Conservation (phyloP, 2,329 filamentous ascomycete genomes). For the Niveomyces coronatus region DNA sequence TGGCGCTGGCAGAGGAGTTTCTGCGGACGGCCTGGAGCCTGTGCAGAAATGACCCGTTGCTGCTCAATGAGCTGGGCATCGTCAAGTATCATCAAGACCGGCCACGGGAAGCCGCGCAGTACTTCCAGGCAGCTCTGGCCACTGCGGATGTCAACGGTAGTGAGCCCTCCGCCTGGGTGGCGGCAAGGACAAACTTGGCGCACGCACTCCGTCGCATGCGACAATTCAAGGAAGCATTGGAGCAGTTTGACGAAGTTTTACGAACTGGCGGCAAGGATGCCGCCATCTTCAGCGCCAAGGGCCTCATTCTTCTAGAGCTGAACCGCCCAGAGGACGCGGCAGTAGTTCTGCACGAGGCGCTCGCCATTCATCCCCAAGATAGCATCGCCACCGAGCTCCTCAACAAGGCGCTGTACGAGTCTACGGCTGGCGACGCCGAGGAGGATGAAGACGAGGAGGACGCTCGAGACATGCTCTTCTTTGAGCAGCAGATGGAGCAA, state of each 20-base stretch:
- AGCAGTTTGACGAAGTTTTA: conserved; percentile 79
- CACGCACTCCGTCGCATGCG: conserved; percentile 72
- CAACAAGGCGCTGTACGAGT: conserved; percentile 58
- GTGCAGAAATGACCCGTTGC: conserved; percentile 74
- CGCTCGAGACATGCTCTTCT: conserved; percentile 34
- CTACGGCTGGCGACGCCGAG: conserved; percentile 35
- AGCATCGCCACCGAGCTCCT: conserved; percentile 71
- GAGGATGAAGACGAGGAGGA: conserved; percentile 29
- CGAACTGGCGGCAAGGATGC: conserved; percentile 72
- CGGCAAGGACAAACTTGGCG: conserved; percentile 78
- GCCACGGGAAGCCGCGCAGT: conserved; percentile 60
- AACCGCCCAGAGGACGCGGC: conserved; percentile 67
- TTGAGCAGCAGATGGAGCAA: conserved; percentile 42
- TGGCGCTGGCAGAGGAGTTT: conserved; percentile 89
- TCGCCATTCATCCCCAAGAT: conserved; percentile 70
- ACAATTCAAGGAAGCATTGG: conserved; percentile 59
- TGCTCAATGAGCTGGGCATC: conserved; percentile 92
- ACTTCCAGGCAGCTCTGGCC: conserved; percentile 68
- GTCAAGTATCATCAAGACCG: conserved; percentile 90
- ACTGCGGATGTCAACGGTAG: conserved; percentile 74
- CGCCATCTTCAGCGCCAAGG: conserved; percentile 71
- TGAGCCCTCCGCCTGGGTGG: conserved; percentile 71
- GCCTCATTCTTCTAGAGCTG: conserved; percentile 72
- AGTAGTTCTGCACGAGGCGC: conserved; percentile 71
- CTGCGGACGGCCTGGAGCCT: conserved; percentile 78